Conservation (phyloP, 805 yeast species). For the Saturnispora halmiae region DNA sequence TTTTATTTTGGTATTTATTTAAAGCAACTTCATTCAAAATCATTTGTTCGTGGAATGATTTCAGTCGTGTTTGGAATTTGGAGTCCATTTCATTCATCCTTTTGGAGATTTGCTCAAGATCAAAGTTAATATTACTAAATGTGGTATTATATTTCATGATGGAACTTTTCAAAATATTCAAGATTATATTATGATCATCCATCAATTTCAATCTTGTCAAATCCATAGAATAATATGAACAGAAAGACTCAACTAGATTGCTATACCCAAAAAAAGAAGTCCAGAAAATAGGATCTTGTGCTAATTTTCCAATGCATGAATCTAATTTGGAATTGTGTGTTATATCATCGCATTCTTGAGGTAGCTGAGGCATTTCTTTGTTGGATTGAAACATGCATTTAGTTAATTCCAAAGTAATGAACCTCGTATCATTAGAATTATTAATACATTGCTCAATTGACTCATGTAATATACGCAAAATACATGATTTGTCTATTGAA, state of each 20-base stretch:
- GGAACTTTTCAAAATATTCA: neutral
- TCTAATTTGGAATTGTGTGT: conserved; percentile 1
- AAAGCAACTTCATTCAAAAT: no score
- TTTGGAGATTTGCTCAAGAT: neutral
- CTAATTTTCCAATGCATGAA: conserved; percentile 12
- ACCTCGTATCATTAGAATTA: conserved; percentile 2
- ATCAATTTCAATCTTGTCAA: conserved; percentile 2
- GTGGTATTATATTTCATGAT: neutral
- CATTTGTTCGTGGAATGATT: no score
- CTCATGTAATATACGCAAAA: conserved; percentile 1
- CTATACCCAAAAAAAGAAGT: conserved; percentile 20
- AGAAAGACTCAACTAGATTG: conserved; percentile 11
- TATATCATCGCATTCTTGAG: neutral
- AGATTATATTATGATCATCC: conserved; percentile 7
- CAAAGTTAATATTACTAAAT: neutral
- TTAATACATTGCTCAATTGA: conserved; percentile 1
- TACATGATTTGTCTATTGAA: conserved; percentile 1
- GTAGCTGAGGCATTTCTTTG: conserved; percentile 1
- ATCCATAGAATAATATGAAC: conserved; percentile 7
- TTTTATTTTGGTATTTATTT: no score
- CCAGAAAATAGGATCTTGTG: conserved; percentile 13
- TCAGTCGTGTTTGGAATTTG: no score
- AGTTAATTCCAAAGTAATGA: conserved; percentile 14
- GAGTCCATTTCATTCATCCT: neutral
- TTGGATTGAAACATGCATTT: conserved; percentile 14